A percentile compares a stretch with the other conserved stretches of the same genome.
These are phyloP conservation scores for Lagerstroemia fauriei DNA, from an alignment of 441 rosid species.

Conservation along the genomic window DNA sequence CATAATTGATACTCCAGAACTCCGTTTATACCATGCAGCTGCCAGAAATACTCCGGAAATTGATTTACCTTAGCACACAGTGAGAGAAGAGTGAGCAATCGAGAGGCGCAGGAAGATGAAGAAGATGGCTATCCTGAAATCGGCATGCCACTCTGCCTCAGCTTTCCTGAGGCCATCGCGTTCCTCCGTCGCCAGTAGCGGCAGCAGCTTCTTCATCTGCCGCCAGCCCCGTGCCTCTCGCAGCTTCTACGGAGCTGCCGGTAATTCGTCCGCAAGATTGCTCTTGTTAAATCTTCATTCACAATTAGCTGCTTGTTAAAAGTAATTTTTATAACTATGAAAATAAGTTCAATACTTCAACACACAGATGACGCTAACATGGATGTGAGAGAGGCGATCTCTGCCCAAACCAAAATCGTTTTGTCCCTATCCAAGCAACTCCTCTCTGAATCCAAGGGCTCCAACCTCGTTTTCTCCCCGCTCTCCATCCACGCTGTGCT, in stretches of 20 bases:
- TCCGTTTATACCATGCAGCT: too few relatives aligned
- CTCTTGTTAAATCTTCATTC: too few relatives aligned
- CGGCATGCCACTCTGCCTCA: conserved; percentile 45
- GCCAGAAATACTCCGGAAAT: too few relatives aligned
- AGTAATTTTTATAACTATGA: too few relatives aligned
- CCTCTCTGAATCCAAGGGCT: conserved; percentile 41
- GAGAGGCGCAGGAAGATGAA: conserved; percentile 22
- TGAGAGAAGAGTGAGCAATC: too few relatives aligned
- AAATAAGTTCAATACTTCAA: too few relatives aligned
- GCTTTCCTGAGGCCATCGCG: conserved; percentile 45
- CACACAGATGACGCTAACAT: conserved; percentile 22
- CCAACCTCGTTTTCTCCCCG: conserved; percentile 75
- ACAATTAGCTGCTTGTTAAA: not conserved
- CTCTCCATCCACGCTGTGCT: conserved; percentile 70
- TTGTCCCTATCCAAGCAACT: conserved; percentile 47
- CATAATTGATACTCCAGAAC: too few relatives aligned
- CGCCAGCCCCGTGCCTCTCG: conserved; percentile 38
- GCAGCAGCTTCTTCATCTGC: conserved; percentile 22
- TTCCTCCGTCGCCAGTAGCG: conserved; percentile 32
- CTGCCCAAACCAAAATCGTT: conserved; percentile 56
- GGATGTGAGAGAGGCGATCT: conserved; percentile 58
- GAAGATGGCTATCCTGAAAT: conserved; percentile 50
- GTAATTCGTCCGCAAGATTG: conserved; percentile 28
- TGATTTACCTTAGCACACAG: too few relatives aligned
- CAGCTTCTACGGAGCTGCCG: conserved; percentile 43